Evolutionary conservation across 345 rosid genomes (phyloP).

Genomic region (Arabidopsis arenosa): DNA sequence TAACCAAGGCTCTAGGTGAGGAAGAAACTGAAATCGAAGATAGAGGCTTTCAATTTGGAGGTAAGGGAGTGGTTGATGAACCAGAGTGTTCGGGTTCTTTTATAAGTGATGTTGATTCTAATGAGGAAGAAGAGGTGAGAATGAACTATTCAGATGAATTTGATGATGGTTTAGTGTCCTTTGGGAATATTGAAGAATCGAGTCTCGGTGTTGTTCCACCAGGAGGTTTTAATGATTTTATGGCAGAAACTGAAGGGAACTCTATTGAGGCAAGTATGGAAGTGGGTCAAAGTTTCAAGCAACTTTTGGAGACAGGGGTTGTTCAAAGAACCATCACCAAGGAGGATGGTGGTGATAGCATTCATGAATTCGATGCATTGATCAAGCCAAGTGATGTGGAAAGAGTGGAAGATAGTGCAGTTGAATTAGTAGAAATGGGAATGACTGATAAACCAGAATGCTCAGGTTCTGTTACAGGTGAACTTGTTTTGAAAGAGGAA

Average conservation of each 20-base stretch:
- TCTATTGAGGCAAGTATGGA: not conserved
- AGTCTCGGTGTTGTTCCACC: slow-evolving; percentile 15
- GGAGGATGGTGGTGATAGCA: slow-evolving; percentile 19
- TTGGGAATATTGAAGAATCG: not conserved
- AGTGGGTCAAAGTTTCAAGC: slow-evolving; percentile 25
- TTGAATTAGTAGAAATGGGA: slow-evolving; percentile 20
- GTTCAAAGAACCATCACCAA: not conserved
- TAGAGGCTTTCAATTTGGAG: slow-evolving; percentile 22
- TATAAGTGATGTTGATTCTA: slow-evolving; percentile 15
- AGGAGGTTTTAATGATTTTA: slow-evolving; percentile 23
- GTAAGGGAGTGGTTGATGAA: slow-evolving; percentile 25
- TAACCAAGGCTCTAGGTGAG: slow-evolving; percentile 46
- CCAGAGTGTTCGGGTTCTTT: slow-evolving; percentile 34
- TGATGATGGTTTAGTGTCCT: slow-evolving; percentile 34
- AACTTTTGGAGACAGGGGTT: not conserved
- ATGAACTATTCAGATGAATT: slow-evolving; percentile 14
- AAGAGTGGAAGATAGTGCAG: slow-evolving; percentile 39
- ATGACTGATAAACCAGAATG: slow-evolving; percentile 9
- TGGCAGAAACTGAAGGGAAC: slow-evolving; percentile 25
- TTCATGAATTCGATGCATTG: not conserved
- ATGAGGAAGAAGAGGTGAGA: slow-evolving; percentile 25
- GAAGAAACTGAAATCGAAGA: slow-evolving; percentile 38
- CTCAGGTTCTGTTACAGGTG: slow-evolving; percentile 16
- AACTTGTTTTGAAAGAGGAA: slow-evolving; percentile 23
- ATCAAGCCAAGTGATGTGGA: slow-evolving; percentile 11